These are phyloP conservation scores for Fonsecaea erecta DNA, from an alignment of 2,329 filamentous ascomycete genomes.

Conservation along the genomic window DNA sequence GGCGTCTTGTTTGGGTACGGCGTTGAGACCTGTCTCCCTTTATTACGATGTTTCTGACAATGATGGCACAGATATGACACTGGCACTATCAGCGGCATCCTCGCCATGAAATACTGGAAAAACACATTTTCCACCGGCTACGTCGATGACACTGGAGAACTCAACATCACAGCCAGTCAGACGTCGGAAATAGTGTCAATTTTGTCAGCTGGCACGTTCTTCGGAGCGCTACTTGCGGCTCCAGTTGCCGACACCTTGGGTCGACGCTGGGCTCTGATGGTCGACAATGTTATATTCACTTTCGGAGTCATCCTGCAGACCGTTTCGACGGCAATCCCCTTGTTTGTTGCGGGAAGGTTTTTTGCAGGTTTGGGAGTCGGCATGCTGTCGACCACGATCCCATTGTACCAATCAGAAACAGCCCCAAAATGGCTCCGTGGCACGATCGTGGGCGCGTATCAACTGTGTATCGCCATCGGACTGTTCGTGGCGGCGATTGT, in stretches of 20 bases:
- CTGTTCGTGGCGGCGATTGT: constrained; percentile 61
- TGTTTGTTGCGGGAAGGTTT: constrained; percentile 67
- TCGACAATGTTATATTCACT: constrained; percentile 68
- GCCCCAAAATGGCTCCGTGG: constrained; percentile 76
- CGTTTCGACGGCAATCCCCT: constrained; percentile 62
- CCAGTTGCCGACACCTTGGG: constrained; percentile 72
- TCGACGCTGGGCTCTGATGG: constrained; percentile 64
- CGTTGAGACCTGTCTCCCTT: no score
- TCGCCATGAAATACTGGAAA: constrained; percentile 49
- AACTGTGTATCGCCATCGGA: constrained; percentile 75
- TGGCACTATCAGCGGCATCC: constrained; percentile 48
- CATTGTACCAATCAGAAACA: constrained; percentile 77
- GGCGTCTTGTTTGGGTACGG: no score
- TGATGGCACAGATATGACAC: constrained; percentile 40
- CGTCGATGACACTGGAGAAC: constrained; percentile 35
- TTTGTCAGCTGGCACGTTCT: constrained; percentile 77
- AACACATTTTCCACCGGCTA: constrained; percentile 46
- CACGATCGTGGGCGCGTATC: constrained; percentile 54
- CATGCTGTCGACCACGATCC: constrained; percentile 79
- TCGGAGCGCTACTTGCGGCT: constrained; percentile 72
- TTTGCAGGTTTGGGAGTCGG: constrained; percentile 78
- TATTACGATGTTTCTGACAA: no score
- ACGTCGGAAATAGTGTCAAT: constrained; percentile 65
- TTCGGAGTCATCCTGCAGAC: constrained; percentile 75
- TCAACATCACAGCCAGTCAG: constrained; percentile 31